Percentiles rank a stretch among this genome's conserved stretches.
Evolutionary conservation across 2,329 filamentous ascomycete genomes (phyloP).

Genomic region (Cladosporium sp.): DNA sequence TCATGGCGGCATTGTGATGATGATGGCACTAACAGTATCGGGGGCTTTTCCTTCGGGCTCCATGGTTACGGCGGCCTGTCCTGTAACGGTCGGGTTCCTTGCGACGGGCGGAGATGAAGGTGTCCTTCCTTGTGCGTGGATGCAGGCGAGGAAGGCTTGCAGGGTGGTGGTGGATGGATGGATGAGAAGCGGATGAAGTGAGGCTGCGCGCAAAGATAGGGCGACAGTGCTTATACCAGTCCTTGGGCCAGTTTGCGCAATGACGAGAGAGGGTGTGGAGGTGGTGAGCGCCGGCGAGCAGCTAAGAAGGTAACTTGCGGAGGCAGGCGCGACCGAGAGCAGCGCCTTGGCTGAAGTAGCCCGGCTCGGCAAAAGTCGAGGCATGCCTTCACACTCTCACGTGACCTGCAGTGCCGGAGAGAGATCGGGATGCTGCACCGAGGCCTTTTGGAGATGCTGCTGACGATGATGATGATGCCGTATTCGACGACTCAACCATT

Average conservation of each 20-base stretch:
- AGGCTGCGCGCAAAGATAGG: conserved; percentile 17
- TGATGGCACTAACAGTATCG: conserved; percentile 18
- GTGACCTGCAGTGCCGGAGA: neutral
- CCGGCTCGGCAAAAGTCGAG: neutral
- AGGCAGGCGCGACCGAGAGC: conserved; percentile 4
- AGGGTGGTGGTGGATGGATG: neutral
- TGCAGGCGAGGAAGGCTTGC: conserved; percentile 4
- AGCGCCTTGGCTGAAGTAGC: neutral
- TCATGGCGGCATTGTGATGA: neutral
- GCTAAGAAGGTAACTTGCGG: conserved; percentile 1
- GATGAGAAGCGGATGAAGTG: neutral
- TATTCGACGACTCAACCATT: neutral
- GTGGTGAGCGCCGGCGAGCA: conserved; percentile 1
- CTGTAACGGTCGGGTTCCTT: neutral
- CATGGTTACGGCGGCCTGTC: conserved; percentile 14
- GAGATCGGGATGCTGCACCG: neutral
- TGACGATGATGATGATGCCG: neutral
- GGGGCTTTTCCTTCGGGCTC: conserved; percentile 18
- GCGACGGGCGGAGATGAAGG: neutral
- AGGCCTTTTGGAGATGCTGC: neutral
- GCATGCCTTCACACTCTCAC: neutral
- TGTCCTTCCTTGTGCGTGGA: conserved; percentile 16
- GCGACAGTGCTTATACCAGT: conserved; percentile 13
- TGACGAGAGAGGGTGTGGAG: conserved; percentile 8
- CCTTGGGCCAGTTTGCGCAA: conserved; percentile 7